Conservation (phyloP, 2,329 filamentous ascomycete genomes). For the Penicillium sp. region DNA sequence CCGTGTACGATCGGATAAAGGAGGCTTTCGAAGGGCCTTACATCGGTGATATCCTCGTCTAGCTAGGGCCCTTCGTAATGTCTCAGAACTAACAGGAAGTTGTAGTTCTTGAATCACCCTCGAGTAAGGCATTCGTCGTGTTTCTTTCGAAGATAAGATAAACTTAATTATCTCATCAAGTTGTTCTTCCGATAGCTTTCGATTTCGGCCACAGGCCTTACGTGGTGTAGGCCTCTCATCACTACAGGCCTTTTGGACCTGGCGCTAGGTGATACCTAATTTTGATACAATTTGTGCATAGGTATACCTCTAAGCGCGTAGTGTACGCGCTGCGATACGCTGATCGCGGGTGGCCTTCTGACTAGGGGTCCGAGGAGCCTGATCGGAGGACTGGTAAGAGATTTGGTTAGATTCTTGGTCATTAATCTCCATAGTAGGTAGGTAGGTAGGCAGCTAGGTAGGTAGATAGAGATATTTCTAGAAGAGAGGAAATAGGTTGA, state of each 20-base stretch:
- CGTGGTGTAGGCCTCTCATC: slow-evolving; percentile 1
- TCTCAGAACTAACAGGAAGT: not conserved
- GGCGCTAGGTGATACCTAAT: slow-evolving; percentile 2
- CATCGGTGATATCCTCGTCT: not conserved
- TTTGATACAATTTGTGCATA: slow-evolving; percentile 2
- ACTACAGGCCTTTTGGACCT: slow-evolving; percentile 5
- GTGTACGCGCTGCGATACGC: slow-evolving; percentile 2
- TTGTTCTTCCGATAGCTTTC: slow-evolving; percentile 4
- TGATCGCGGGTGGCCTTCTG: not conserved
- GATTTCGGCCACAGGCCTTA: not conserved
- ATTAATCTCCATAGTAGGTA: not conserved
- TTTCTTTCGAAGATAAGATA: slow-evolving; percentile 3
- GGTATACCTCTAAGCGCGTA: not conserved
- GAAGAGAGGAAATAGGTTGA: not conserved
- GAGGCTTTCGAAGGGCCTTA: no score
- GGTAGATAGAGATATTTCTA: not conserved
- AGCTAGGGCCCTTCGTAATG: slow-evolving; percentile 2
- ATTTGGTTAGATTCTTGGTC: not conserved
- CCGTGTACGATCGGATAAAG: no score
- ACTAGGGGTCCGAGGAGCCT: not conserved
- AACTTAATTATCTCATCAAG: slow-evolving; percentile 2
- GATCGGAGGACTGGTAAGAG: no score
- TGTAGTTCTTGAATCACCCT: slow-evolving; percentile 1
- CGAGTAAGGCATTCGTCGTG: not conserved
- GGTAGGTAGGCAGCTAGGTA: no score